A percentile compares a stretch with the other conserved stretches of the same genome.
Evolutionary conservation across 2,329 filamentous ascomycete genomes (phyloP).

Genomic region (Tolypocladium tropicale): DNA sequence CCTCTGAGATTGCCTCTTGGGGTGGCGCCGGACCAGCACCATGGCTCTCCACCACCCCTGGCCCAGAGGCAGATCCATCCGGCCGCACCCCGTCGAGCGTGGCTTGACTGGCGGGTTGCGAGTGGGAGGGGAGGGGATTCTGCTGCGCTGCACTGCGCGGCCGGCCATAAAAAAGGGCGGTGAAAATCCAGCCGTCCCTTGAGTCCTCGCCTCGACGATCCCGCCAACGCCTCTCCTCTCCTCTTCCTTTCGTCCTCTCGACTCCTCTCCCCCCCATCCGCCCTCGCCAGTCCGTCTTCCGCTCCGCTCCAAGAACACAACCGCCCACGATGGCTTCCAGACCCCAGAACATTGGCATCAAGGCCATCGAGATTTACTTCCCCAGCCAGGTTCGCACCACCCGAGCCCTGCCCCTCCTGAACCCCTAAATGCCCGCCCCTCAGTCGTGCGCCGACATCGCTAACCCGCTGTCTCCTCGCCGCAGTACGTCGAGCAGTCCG

Average conservation of each 20-base stretch:
- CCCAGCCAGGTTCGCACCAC: constrained; percentile 57
- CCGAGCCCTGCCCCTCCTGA: constrained; percentile 1
- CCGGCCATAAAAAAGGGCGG: constrained; percentile 7
- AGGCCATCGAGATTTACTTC: constrained; percentile 86
- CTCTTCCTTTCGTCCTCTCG: background rate
- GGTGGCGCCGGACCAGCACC: background rate
- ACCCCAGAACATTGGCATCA: constrained; percentile 83
- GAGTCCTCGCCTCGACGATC: background rate
- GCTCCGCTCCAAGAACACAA: background rate
- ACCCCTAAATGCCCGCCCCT: constrained; percentile 3
- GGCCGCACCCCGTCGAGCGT: background rate
- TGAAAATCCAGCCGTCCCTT: constrained; percentile 6
- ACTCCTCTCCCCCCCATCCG: background rate
- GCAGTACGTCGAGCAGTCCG: constrained; percentile 74
- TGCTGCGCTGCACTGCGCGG: background rate
- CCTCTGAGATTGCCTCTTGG: background rate
- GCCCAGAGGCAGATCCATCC: background rate
- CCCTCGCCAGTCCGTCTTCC: background rate
- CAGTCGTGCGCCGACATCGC: constrained; percentile 12
- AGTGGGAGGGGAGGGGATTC: too few relatives aligned
- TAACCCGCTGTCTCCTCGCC: constrained; percentile 11
- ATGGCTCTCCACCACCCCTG: background rate
- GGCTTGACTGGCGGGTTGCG: background rate
- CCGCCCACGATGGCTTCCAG: constrained; percentile 52
- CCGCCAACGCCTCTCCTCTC: background rate